A percentile compares a stretch with the other conserved stretches of the same genome.
Conservation (phyloP, 192 early-diverging fungal genomes). For the Anaeromyces robustus region DNA sequence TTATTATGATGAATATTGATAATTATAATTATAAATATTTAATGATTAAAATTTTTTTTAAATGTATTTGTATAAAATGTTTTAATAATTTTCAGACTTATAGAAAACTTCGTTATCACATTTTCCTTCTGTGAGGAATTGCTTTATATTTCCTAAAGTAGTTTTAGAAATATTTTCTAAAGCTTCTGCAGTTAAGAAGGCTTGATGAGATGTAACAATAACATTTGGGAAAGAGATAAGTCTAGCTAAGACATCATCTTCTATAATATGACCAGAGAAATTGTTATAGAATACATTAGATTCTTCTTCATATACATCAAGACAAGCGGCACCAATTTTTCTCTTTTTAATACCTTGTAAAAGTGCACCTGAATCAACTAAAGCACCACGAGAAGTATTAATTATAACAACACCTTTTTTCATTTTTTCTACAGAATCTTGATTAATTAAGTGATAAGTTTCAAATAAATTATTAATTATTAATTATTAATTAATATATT, state of each 20-base stretch:
- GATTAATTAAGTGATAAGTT: constrained; percentile 26
- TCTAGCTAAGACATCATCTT: constrained; percentile 18
- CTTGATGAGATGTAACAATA: constrained; percentile 26
- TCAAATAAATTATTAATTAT: no score
- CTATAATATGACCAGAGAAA: constrained; percentile 12
- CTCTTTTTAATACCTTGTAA: constrained; percentile 23
- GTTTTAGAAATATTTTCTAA: constrained; percentile 16
- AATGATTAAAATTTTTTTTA: no score
- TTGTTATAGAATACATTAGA: constrained; percentile 22
- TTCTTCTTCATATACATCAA: constrained; percentile 36
- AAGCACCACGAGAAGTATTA: constrained; percentile 23
- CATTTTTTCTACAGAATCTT: constrained; percentile 18
- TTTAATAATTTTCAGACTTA: no score
- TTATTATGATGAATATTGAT: no score
- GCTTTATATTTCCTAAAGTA: constrained; percentile 17
- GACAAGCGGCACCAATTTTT: constrained; percentile 19
- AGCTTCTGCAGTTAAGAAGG: constrained; percentile 28
- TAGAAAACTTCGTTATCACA: constrained; percentile 4
- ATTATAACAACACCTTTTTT: constrained; percentile 21
- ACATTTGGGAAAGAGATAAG: constrained; percentile 25
- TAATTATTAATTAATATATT: no score
- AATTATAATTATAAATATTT: no score
- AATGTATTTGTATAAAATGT: no score
- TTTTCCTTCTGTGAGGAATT: constrained; percentile 16
- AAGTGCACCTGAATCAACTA: constrained; percentile 19